phyloP scores from a whole-genome alignment of 2,329 filamentous ascomycete species.

The Dothideomycetes sp. region DNA sequence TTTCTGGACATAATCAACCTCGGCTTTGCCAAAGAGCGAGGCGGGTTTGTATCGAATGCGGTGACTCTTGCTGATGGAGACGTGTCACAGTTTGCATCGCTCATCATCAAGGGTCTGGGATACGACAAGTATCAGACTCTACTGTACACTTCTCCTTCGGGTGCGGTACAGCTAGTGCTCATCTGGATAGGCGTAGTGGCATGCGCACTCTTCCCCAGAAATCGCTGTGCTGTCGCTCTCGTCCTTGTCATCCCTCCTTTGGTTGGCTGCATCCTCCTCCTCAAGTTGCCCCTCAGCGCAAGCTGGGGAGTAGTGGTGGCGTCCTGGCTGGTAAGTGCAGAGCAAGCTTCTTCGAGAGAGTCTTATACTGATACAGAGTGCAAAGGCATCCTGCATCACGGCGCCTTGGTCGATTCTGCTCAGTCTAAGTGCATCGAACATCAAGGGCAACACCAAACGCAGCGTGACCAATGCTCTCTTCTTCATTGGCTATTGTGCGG shows the following conservation, averaged over 20 bases:
- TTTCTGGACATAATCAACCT: too few relatives aligned
- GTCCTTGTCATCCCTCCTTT: conserved; percentile 31
- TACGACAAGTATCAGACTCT: conserved; percentile 35
- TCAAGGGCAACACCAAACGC: conserved; percentile 42
- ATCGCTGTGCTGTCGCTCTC: conserved; percentile 29
- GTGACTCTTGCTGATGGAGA: too few relatives aligned
- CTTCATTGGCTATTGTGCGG: conserved; percentile 40
- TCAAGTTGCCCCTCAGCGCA: conserved; percentile 27
- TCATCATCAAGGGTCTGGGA: conserved; percentile 38
- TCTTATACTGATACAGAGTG: conserved; percentile 35
- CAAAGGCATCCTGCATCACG: too few relatives aligned
- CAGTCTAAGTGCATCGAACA: conserved; percentile 36
- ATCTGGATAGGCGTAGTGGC: conserved; percentile 35
- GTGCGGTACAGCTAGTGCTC: conserved; percentile 35
- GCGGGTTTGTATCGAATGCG: too few relatives aligned
- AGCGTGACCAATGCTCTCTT: conserved; percentile 37
- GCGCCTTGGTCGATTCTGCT: conserved; percentile 32
- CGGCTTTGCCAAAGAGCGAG: too few relatives aligned
- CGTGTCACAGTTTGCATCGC: conserved; percentile 40
- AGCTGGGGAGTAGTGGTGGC: conserved; percentile 39
- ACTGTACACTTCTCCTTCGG: conserved; percentile 37
- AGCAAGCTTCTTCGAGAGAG: conserved; percentile 14
- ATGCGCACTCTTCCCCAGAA: conserved; percentile 28
- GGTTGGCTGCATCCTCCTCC: conserved; percentile 33
- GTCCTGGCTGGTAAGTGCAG: conserved; percentile 28